Evolutionary conservation across 257 asterid genomes (phyloP).

Genomic region (Nicotiana tomentosiformis): DNA sequence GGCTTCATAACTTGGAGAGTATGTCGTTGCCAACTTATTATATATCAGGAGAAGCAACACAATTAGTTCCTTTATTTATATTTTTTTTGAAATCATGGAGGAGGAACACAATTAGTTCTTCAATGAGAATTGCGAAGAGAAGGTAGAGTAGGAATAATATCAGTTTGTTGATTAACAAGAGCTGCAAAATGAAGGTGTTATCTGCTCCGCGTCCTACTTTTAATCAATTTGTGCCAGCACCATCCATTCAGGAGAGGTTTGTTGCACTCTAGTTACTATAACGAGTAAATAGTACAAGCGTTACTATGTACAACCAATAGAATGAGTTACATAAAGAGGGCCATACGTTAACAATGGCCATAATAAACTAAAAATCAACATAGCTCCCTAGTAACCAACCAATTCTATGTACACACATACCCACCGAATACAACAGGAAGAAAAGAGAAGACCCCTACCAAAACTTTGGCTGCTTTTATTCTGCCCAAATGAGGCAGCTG

Average conservation of each 20-base stretch:
- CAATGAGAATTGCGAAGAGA: neutral
- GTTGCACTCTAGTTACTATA: neutral
- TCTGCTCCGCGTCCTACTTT: neutral
- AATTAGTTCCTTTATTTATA: no score
- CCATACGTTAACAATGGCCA: neutral
- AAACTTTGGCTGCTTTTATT: conserved; percentile 12
- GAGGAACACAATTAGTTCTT: neutral
- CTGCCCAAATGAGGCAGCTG: conserved; percentile 24
- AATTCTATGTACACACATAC: conserved; percentile 31
- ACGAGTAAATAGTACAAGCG: neutral
- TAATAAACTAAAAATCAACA: neutral
- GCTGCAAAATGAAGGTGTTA: neutral
- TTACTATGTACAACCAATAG: conserved; percentile 6
- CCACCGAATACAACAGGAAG: conserved; percentile 15
- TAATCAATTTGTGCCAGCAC: neutral
- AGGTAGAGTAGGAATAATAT: neutral
- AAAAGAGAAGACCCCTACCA: conserved; percentile 1
- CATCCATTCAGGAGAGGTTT: neutral
- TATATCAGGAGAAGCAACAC: no score
- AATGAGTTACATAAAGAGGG: conserved; percentile 1
- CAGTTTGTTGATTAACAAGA: neutral
- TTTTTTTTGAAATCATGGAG: no score
- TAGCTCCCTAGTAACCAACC: conserved; percentile 25
- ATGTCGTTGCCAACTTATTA: no score
- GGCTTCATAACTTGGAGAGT: neutral